Evolutionary conservation across 1,139 yeast genomes (phyloP).

Genomic region (Candida glucosophila): DNA sequence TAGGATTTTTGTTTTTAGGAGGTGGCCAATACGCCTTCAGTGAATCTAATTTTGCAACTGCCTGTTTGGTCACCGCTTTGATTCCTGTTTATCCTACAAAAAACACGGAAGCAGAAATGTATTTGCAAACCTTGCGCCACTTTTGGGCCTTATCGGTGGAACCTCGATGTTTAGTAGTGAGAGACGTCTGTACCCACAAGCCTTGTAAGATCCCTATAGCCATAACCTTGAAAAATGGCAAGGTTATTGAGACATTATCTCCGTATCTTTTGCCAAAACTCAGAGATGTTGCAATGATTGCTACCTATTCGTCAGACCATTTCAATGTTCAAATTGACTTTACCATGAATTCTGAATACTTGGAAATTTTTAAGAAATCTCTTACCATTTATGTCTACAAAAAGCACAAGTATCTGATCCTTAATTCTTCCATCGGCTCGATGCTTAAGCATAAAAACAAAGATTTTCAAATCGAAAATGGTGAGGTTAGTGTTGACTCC

Average conservation of each 20-base stretch:
- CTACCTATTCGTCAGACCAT: slow-evolving; percentile 34
- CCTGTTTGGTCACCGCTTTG: slow-evolving; percentile 62
- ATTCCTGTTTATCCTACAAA: slow-evolving; percentile 65
- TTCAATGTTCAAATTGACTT: slow-evolving; percentile 38
- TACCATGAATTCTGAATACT: slow-evolving; percentile 24
- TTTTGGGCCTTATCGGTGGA: slow-evolving; percentile 87
- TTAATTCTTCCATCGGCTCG: slow-evolving; percentile 28
- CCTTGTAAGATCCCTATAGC: slow-evolving; percentile 46
- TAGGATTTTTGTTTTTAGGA: slow-evolving; percentile 84
- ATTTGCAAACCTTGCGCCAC: slow-evolving; percentile 80
- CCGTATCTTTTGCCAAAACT: slow-evolving; percentile 70
- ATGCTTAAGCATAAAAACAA: slow-evolving; percentile 27
- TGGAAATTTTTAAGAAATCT: slow-evolving; percentile 35
- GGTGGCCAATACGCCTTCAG: slow-evolving; percentile 87
- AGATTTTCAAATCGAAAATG: slow-evolving; percentile 20
- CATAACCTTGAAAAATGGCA: slow-evolving; percentile 34
- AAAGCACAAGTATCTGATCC: slow-evolving; percentile 31
- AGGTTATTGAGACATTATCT: slow-evolving; percentile 22
- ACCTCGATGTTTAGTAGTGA: slow-evolving; percentile 66
- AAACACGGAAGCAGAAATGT: slow-evolving; percentile 41
- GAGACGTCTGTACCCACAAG: slow-evolving; percentile 56
- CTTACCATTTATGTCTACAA: slow-evolving; percentile 45
- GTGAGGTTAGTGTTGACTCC: slow-evolving; percentile 17
- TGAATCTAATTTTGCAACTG: slow-evolving; percentile 57
- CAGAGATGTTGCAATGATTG: slow-evolving; percentile 33